These are phyloP conservation scores for Aphanomyces astaci DNA, from an alignment of 352 stramenopile genomes.

Conservation along the genomic window DNA sequence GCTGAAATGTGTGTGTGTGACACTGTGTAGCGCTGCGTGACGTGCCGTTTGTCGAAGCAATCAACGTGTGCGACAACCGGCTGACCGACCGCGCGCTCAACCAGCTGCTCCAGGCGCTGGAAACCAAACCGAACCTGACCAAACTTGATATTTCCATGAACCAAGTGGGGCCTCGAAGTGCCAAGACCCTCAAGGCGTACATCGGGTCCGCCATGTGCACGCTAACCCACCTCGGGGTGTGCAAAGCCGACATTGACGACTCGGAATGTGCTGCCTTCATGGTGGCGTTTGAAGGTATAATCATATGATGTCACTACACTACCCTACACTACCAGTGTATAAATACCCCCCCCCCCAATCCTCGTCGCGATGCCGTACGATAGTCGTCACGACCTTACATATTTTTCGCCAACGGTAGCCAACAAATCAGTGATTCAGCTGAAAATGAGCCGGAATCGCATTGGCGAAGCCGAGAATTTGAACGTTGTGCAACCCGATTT, in stretches of 20 bases:
- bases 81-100: constrained; percentile 47
- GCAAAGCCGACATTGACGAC: constrained; percentile 51
- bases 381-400: too few relatives aligned
- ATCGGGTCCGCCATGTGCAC: constrained; percentile 58
- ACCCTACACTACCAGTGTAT: too few relatives aligned
- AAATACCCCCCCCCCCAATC: too few relatives aligned
- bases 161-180: constrained; percentile 38
- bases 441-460: constrained; percentile 33
- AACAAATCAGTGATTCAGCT: constrained; percentile 27
- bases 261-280: constrained; percentile 80
- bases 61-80: constrained; percentile 54
- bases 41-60: constrained; percentile 52
- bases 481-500: constrained; percentile 32
- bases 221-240: constrained; percentile 42
- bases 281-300: constrained; percentile 58
- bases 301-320: too few relatives aligned
- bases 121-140: constrained; percentile 58
- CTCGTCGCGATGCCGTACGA: too few relatives aligned
- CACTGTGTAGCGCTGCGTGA: constrained; percentile 31
- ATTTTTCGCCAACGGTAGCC: not conserved
- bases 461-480: constrained; percentile 35
- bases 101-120: constrained; percentile 41
- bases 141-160: constrained; percentile 59
- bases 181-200: constrained; percentile 43
- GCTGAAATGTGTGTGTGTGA: not conserved